Evolutionary conservation across 2,329 filamentous ascomycete genomes (phyloP).

Genomic region (Teratosphaeria zuluensis): DNA sequence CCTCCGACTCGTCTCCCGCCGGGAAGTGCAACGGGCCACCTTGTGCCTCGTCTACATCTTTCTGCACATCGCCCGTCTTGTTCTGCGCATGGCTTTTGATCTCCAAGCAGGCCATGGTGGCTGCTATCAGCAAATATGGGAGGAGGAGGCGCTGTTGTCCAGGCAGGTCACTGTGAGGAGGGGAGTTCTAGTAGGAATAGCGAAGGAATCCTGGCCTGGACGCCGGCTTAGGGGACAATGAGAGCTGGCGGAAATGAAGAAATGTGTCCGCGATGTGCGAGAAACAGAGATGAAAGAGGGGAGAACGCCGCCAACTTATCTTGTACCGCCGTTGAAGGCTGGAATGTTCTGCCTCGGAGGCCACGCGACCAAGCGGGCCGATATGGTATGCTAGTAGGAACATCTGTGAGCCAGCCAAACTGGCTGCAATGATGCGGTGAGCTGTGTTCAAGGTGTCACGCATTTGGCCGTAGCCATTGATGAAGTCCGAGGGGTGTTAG

Average conservation of each 20-base stretch:
- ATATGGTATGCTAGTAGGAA: background rate
- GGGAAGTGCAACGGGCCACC: slow-evolving; percentile 14
- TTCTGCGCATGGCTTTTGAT: background rate
- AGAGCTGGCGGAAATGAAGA: background rate
- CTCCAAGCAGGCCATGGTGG: background rate
- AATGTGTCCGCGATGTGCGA: background rate
- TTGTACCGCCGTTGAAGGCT: background rate
- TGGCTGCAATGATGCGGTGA: background rate
- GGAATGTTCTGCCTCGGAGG: background rate
- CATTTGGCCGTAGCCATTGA: background rate
- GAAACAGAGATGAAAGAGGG: background rate
- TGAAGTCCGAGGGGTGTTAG: background rate
- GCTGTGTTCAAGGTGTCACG: background rate
- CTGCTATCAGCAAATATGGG: background rate
- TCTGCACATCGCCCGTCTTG: slow-evolving; percentile 1
- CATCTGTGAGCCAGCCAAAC: background rate
- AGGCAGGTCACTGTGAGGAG: background rate
- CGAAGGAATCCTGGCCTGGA: background rate
- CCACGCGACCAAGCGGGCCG: background rate
- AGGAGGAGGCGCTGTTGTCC: background rate
- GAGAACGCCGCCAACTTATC: background rate
- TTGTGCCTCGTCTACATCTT: slow-evolving; percentile 10
- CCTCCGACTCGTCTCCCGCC: slow-evolving; percentile 23
- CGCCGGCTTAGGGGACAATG: background rate
- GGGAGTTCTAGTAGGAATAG: background rate